Evolutionary conservation across 176 grass and related monocot genomes (phyloP), one percentile per base, ranked within the genome.

Genomic region (Elaeis guineensis): DNA sequence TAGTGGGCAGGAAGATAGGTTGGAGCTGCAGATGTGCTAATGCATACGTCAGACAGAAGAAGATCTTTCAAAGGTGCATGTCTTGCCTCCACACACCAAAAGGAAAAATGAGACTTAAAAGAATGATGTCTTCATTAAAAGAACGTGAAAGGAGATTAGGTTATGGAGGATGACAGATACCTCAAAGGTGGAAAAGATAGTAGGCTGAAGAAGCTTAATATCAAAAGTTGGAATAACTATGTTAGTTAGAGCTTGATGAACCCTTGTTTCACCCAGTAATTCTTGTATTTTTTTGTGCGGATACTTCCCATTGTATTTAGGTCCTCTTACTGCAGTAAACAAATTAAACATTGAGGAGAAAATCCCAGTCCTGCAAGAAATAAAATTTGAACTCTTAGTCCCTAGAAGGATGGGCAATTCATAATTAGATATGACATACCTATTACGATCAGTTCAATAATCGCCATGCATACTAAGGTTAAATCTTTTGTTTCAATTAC

Each of bases 1-100:
- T 52, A 70, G 50, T 95, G 85, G 5, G 84, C 81, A 6, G 89
- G 85, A 55, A 95, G 64, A 66, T 70, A 89, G 6, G 85, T 95
- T 17, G 85, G 89, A 0, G 89, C 89, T 4, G 89, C 89, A 21
- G 89, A 89, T 55, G 89, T 95, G 75, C 72, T 62, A 67, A 88
- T 76, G 76, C 85, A 88, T 17, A 88, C 52, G 59, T 88, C 85
- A 0, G 76, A 77, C 16, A 89, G 57, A 26, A 89, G 72, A 0
- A 81, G 75, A 48, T 95, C 80, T 29, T 77, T 82, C 21, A 5
- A 21, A 1, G 68, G 75, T 21, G 35, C 19, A 58, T 64, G 54
- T 50, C 82, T 85, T 67, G 86, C 7, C 85, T 89, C 28, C 74
- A 32, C 48, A n/a, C 1, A 75, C 16, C 0, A 1, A 29, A 32